phyloP scores from a whole-genome alignment of 768 basidiomycete species.

The Tylopilus plumbeoviolaceoides region DNA sequence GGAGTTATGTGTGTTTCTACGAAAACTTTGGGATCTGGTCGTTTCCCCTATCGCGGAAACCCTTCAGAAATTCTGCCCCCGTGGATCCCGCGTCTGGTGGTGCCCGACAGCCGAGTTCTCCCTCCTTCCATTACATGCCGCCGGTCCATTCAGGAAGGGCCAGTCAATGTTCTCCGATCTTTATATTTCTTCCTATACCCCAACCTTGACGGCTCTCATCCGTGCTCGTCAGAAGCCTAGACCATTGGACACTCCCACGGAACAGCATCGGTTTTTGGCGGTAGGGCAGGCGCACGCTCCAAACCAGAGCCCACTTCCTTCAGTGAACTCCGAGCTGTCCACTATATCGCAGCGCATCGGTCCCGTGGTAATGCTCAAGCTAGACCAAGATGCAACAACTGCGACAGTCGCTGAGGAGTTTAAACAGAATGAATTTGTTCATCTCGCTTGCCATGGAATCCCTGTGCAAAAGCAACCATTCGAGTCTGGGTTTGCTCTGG shows the following conservation, averaged over 20 bases:
- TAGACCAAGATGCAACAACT: background rate
- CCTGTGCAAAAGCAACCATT: background rate
- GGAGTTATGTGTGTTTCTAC: conserved; percentile 2
- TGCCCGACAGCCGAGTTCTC: conserved; percentile 10
- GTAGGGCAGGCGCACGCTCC: conserved; percentile 4
- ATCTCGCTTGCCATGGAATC: background rate
- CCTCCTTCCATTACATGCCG: conserved; percentile 1
- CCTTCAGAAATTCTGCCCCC: background rate
- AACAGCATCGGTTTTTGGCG: background rate
- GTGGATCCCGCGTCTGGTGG: conserved; percentile 14
- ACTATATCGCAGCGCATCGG: background rate
- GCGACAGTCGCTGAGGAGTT: background rate
- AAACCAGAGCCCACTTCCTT: background rate
- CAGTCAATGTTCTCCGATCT: background rate
- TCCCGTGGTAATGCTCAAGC: background rate
- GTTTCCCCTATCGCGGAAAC: conserved; percentile 15
- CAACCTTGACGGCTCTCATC: conserved; percentile 1
- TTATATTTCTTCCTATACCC: conserved; percentile 7
- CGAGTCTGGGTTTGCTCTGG: background rate
- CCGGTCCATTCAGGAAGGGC: background rate
- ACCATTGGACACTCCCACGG: background rate
- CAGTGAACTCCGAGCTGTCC: background rate
- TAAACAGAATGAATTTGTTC: background rate
- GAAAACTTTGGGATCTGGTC: conserved; percentile 17
- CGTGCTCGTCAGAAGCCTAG: background rate